Percentiles rank a stretch among this genome's conserved stretches.
These are phyloP conservation scores for Nemophila menziesii DNA, from an alignment of 257 asterid genomes.

Conservation along the genomic window DNA sequence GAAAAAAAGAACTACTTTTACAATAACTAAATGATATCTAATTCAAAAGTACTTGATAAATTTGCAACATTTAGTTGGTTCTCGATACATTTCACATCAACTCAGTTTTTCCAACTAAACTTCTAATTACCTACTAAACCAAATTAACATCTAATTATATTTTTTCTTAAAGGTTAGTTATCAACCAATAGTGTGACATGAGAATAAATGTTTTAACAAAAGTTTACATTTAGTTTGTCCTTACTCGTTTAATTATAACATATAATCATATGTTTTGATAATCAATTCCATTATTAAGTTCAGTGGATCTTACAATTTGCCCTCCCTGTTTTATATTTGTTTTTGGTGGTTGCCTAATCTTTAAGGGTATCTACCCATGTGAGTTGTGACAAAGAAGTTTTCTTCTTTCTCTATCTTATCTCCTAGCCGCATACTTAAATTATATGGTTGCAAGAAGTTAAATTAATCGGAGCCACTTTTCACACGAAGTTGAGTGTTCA, in stretches of 20 bases:
- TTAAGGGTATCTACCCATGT: conserved; percentile 32
- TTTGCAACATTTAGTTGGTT: neutral
- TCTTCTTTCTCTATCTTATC: neutral
- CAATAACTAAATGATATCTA: no score
- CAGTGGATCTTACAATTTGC: conserved; percentile 5
- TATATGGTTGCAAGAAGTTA: no score
- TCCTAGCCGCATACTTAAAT: neutral
- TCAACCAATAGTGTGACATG: neutral
- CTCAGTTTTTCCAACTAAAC: no score
- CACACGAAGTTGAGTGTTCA: no score
- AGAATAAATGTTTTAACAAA: conserved; percentile 17
- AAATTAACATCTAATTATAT: neutral
- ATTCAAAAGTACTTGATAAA: no score
- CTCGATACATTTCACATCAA: no score
- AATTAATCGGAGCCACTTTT: no score
- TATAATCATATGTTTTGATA: conserved; percentile 1
- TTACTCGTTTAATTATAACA: conserved; percentile 12
- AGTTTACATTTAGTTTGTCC: conserved; percentile 9
- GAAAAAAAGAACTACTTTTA: no score
- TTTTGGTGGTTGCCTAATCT: conserved; percentile 23
- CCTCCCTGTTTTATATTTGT: conserved; percentile 1
- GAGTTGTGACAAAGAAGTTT: conserved; percentile 19
- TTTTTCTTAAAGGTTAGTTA: neutral
- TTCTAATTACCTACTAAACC: no score
- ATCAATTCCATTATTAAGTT: conserved; percentile 6